Evolutionary conservation across 805 yeast species (phyloP), one percentile per base, ranked within the genome.

Genomic region (Spathaspora hagerdaliae): DNA sequence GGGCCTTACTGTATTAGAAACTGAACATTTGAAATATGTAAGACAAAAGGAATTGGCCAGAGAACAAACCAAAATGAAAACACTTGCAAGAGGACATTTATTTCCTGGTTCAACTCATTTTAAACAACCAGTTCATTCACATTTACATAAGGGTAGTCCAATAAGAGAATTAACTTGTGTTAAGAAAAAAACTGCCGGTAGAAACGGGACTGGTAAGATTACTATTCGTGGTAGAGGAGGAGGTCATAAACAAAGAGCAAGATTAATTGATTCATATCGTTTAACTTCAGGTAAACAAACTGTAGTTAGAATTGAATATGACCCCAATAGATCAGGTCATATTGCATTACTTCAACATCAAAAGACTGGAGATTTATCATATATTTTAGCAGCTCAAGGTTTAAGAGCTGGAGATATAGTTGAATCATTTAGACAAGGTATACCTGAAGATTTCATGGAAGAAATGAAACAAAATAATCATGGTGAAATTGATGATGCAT

Each of bases 161-260:
- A 69, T 85, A 47, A 75, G 75, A 60, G 81, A 82, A 38, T 75
- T 94, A 59, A 92, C 99, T 0, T 77, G 76, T 31, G 79, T 90
- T 13, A 80, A 79, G 58, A 78, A 77, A 58, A 78, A 81, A 47
- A 81, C 82, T 40, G 85, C 96, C 44, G 99, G 99, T 52, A 83
- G 99, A 71, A 91, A 92, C 65, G 75, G 85, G 65, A 73, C 85
- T 4, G 99, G 99, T 54, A 78, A 79, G 54, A 88, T 94, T 57
- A 89, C 96, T 5, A 85, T 88, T 39, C 81, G 99, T 62, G 97
- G 94, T 65, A 82, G 95, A 65, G 99, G 98, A 63, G 99, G 99
- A 58, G 98, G 98, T 32, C 94, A 87, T 64, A 87, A 87, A 65
- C 83, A 92, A 59, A 81, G 99, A 66, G 76, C 87, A 35, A 80